Evolutionary conservation across 2,329 filamentous ascomycete genomes (phyloP), one percentile per base, ranked within the genome.

Genomic region (Alternaria solani): DNA sequence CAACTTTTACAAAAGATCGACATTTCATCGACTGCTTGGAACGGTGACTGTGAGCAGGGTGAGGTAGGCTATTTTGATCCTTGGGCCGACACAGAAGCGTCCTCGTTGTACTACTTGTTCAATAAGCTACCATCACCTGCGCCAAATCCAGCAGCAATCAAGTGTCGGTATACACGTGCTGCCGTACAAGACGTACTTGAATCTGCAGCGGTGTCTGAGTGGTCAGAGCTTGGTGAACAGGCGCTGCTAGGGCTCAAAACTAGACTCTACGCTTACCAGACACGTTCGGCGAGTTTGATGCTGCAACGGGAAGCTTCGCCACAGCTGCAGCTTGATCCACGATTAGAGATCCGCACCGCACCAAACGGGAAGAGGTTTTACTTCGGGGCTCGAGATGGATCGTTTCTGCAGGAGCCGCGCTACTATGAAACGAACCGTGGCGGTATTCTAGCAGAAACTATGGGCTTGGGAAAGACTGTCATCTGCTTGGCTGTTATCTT

Each of bases 381-480:
- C 72, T 90, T 89, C 65, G 90, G 94, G 62, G 81, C 86, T 5
- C 85, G 89, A 44, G 85, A 87, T 16, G 86, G 87, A 0, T 81
- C 82, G 0, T 85, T 93, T 48, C 75, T 91, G 0, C 82, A 83
- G 36, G 86, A 90, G n/a, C 89, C 91, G 11, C 84, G 86, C 2
- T 86, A 87, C 59, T 97, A 94, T 67, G 92, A 95, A 44, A 85
- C 88, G 26, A 86, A 89, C 5, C 84, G 85, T 59, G 93, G 94
- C 34, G 94, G 93, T 3, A 90, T 94, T 14, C 80, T 93, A 14
- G 91, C 91, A 0, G 92, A 95, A 72, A 89, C 91, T 64, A 94
- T 94, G 91, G 85, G 85, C 30, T 80, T 82, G 47, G 94, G 94
- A 0, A 98, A 97, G 80, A 97, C 94, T 0, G 79, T 97, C 26